Base-by-base conservation (phyloP, 805 yeast genomes). In the Saccharomycopsis sp. region DNA sequence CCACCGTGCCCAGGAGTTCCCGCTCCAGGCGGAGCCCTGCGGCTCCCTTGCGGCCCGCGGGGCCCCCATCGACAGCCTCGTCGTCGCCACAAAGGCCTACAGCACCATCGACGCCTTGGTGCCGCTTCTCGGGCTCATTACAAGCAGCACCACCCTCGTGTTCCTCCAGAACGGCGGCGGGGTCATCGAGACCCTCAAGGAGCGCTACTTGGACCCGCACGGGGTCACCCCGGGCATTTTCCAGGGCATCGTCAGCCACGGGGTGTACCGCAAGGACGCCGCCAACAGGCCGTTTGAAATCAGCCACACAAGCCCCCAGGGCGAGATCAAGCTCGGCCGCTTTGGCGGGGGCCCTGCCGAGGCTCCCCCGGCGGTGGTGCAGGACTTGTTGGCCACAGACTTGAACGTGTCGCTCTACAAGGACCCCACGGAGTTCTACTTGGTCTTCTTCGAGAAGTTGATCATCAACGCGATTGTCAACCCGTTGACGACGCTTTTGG, bases 101-200 rank as follows among this genome's bases (percentile, higher is more conserved):
- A 89, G 87, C 65, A 87, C 96, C 0, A 71, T 76, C 21, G 68
- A 70, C 2, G 95, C 97, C 0, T 60, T 91, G 16, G 66, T 65
- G 37, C 85, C 86, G 2, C 74, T 83, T 55, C 61, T 81, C 20
- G 75, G 78, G 1, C 71, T 71, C 56, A 75, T 92, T 29, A 69
- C 71, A 29, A 66, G 72, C 1, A 67, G 75, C 1, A 81, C 96
- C 1, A 85, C 83, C 60, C 71, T 91, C 12, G 66, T 92, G 44
- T 70, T 94, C 21, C 70, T 92, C 4, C 98, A 94, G 64, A 94
- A 94, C 68, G 99, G 99, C 0, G 77, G 91, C 75, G 98, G 98
- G 8, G 84, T 87, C 21, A 73, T 80, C 4, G 87, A 87, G 9
- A 75, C 77, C 48, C 71, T 74, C 15, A 71, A 74, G 2, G 66